phyloP scores from a whole-genome alignment of 345 rosid genomes.

The Excoecaria cochinchinensis region DNA sequence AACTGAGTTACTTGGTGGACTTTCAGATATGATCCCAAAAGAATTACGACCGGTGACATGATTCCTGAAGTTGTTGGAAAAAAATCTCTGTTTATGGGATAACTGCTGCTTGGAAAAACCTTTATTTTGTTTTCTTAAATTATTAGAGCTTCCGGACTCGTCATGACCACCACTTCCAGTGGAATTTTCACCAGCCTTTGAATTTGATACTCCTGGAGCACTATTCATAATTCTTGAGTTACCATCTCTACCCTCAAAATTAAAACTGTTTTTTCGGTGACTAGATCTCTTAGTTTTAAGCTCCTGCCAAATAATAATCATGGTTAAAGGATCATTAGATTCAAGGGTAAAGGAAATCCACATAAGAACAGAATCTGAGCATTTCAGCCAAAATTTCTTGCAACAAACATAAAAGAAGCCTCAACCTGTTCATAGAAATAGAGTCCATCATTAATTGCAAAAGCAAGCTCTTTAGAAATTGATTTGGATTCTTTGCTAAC shows the following conservation, averaged over 20 bases:
- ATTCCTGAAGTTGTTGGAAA: slow-evolving; percentile 73
- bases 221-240: slow-evolving; percentile 35
- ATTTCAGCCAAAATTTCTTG: background rate
- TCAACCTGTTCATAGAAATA: slow-evolving; percentile 89
- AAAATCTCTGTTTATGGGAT: slow-evolving; percentile 68
- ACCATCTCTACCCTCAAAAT: slow-evolving; percentile 60
- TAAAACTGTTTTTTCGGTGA: slow-evolving; percentile 50
- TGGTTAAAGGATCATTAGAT: slow-evolving; percentile 15
- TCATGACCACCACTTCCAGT: slow-evolving; percentile 47
- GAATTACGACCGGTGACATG: slow-evolving; percentile 54
- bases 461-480: slow-evolving; percentile 75
- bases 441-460: slow-evolving; percentile 88
- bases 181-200: slow-evolving; percentile 49
- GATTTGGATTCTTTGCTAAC: slow-evolving; percentile 46
- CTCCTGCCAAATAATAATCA: slow-evolving; percentile 48
- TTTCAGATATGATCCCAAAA: slow-evolving; percentile 66
- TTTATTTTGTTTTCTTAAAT: slow-evolving; percentile 65
- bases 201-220: slow-evolving; percentile 43
- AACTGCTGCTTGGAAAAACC: slow-evolving; percentile 58
- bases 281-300: slow-evolving; percentile 57
- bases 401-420: slow-evolving; percentile 4
- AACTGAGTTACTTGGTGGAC: slow-evolving; percentile 92
- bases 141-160: slow-evolving; percentile 51
- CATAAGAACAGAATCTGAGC: background rate
- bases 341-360: background rate